Percentiles rank a stretch among this genome's conserved stretches.
Conservation (phyloP, 1,284 basidiomycete genomes). For the Apiotrichum porosum region DNA sequence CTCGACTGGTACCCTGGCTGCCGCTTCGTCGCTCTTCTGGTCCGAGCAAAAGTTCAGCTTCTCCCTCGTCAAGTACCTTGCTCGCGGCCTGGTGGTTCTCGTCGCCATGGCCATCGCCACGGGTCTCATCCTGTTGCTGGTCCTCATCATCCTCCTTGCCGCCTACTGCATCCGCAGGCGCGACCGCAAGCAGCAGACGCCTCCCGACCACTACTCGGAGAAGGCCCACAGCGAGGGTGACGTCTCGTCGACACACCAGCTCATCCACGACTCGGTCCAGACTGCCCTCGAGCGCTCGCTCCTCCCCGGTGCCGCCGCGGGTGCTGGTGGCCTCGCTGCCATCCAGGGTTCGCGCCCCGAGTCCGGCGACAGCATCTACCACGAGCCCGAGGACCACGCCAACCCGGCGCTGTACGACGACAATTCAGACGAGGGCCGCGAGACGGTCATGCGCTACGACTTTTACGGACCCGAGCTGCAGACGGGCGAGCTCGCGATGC, state of each 20-base stretch:
- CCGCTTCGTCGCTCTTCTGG: constrained; percentile 73
- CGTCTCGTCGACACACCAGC: constrained; percentile 61
- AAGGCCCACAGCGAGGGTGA: constrained; percentile 61
- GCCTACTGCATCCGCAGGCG: constrained; percentile 55
- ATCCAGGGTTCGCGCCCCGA: constrained; percentile 27
- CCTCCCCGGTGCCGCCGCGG: background rate
- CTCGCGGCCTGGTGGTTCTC: constrained; percentile 86
- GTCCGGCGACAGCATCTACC: constrained; percentile 4
- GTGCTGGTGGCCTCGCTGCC: constrained; percentile 26
- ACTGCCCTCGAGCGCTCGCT: constrained; percentile 58
- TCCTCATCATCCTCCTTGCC: constrained; percentile 83
- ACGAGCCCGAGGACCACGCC: constrained; percentile 11
- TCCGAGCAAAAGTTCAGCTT: constrained; percentile 74
- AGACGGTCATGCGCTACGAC: constrained; percentile 45
- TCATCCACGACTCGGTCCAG: constrained; percentile 75
- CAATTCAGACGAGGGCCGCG: constrained; percentile 37
- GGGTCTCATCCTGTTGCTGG: constrained; percentile 86
- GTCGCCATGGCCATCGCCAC: constrained; percentile 96
- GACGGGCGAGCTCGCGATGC: constrained; percentile 43
- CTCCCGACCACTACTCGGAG: constrained; percentile 50
- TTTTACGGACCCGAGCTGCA: constrained; percentile 39
- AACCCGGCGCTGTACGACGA: constrained; percentile 32
- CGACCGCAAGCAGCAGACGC: constrained; percentile 43
- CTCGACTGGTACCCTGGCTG: constrained; percentile 63
- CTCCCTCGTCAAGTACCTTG: constrained; percentile 66